Percentiles rank a stretch among this genome's conserved stretches.
These are phyloP conservation scores for Ophiostoma sp. DNA, from an alignment of 2,329 filamentous ascomycete genomes.

Conservation along the genomic window DNA sequence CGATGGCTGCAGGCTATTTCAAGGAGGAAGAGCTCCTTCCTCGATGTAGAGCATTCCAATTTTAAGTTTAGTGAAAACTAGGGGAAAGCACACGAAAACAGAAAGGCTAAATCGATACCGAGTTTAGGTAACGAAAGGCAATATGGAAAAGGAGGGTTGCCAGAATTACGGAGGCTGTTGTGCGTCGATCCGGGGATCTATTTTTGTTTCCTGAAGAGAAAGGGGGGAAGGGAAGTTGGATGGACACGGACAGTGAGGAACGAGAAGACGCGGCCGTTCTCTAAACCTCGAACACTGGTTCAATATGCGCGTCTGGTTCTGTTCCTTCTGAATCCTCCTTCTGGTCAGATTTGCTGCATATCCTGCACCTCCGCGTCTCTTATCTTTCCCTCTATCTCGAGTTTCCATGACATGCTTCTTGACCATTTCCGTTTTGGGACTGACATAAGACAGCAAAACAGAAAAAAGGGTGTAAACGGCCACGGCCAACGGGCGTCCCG, in stretches of 20 bases:
- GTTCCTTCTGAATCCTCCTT: not conserved
- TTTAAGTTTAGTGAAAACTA: not conserved
- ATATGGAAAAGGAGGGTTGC: not conserved
- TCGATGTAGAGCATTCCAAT: not conserved
- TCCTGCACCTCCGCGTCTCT: not conserved
- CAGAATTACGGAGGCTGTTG: not conserved
- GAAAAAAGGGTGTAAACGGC: not conserved
- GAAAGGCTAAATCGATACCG: not conserved
- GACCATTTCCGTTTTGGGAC: conserved; percentile 12
- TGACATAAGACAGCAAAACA: not conserved
- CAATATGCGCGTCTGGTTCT: not conserved
- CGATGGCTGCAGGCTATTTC: not conserved
- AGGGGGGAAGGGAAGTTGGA: not conserved
- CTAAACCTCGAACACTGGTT: not conserved
- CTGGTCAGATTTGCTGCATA: not conserved
- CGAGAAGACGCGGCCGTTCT: not conserved
- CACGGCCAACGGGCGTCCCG: conserved; percentile 12
- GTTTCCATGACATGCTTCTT: conserved; percentile 10
- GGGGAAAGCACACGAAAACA: not conserved
- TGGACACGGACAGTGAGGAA: not conserved
- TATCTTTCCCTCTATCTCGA: conserved; percentile 5
- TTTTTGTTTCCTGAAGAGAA: conserved; percentile 12
- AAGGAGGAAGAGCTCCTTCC: not conserved
- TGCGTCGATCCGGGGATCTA: conserved; percentile 14
- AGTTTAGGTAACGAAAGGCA: not conserved